A percentile compares a stretch with the other conserved stretches of the same genome.
phyloP scores from a whole-genome alignment of 768 basidiomycete genomes.

The Coprinopsis marcescibilis region DNA sequence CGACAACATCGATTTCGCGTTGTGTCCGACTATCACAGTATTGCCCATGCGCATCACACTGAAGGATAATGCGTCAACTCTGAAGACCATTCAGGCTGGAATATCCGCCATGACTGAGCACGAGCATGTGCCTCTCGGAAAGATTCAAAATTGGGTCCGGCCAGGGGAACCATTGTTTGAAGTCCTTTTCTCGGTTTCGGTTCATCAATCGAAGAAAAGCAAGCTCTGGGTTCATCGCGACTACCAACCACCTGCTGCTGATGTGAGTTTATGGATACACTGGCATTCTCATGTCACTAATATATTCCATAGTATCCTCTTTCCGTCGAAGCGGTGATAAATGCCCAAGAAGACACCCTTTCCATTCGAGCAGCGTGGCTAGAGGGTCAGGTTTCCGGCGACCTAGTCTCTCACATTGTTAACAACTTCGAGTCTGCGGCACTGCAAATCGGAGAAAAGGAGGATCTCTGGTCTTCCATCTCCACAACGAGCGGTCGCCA shows the following conservation, averaged over 20 bases:
- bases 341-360: constrained; percentile 18
- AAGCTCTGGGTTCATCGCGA: constrained; percentile 23
- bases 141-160: constrained; percentile 28
- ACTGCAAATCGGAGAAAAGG: constrained; percentile 11
- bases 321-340: constrained; percentile 25
- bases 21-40: constrained; percentile 27
- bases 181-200: constrained; percentile 26
- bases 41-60: constrained; percentile 25
- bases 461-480: constrained; percentile 7
- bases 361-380: constrained; percentile 23
- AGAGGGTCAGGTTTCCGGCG: constrained; percentile 9
- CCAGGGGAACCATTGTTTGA: constrained; percentile 27
- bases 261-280: constrained; percentile 19
- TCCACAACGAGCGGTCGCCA: no score
- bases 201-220: constrained; percentile 14
- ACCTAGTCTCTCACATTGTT: constrained; percentile 15
- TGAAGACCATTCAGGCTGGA: constrained; percentile 20
- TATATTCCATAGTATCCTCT: constrained; percentile 22
- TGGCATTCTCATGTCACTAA: neutral
- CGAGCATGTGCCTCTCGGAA: constrained; percentile 27
- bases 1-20: constrained; percentile 21
- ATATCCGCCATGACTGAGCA: constrained; percentile 25
- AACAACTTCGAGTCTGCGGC: constrained; percentile 20
- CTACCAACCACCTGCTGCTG: constrained; percentile 26
- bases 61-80: constrained; percentile 10